Evolutionary conservation across 1,284 basidiomycete species (phyloP).

Genomic region (Ceratobasidium sp.): DNA sequence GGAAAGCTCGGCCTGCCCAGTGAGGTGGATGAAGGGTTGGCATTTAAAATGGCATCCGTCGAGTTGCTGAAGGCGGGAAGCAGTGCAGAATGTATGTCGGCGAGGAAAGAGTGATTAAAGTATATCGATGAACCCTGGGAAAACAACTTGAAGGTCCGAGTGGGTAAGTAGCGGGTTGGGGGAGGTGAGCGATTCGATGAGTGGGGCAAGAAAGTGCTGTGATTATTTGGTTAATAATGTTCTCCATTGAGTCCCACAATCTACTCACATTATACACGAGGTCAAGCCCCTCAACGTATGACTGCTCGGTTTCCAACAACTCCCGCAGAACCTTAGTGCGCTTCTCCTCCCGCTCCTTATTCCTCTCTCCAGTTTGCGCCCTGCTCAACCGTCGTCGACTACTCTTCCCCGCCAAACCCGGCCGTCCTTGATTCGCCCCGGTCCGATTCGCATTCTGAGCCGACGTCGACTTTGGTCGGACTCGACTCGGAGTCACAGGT

Average conservation of each 20-base stretch:
- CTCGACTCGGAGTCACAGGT: conserved; percentile 12
- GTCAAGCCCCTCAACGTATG: conserved; percentile 83
- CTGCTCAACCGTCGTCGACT: conserved; percentile 2
- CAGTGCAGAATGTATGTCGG: conserved; percentile 68
- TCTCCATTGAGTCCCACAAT: background rate
- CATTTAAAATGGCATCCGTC: conserved; percentile 19
- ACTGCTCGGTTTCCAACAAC: conserved; percentile 82
- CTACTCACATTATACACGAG: conserved; percentile 77
- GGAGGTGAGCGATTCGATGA: conserved; percentile 77
- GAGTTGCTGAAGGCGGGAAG: conserved; percentile 50
- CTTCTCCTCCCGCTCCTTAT: conserved; percentile 60
- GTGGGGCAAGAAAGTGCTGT: conserved; percentile 83
- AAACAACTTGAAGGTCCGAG: conserved; percentile 78
- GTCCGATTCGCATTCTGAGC: conserved; percentile 1
- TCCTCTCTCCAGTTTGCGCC: conserved; percentile 53
- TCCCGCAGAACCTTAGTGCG: conserved; percentile 76
- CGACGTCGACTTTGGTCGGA: conserved; percentile 8
- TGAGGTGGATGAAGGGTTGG: conserved; percentile 51
- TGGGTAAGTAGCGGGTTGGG: conserved; percentile 76
- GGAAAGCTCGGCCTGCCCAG: conserved; percentile 45
- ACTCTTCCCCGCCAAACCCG: background rate
- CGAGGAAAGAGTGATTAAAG: conserved; percentile 85
- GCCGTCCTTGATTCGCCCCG: background rate
- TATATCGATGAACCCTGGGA: conserved; percentile 92
- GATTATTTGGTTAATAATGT: conserved; percentile 12